Evolutionary conservation across 2,329 filamentous ascomycete species (phyloP).

Genomic region (Cadophora sp.): DNA sequence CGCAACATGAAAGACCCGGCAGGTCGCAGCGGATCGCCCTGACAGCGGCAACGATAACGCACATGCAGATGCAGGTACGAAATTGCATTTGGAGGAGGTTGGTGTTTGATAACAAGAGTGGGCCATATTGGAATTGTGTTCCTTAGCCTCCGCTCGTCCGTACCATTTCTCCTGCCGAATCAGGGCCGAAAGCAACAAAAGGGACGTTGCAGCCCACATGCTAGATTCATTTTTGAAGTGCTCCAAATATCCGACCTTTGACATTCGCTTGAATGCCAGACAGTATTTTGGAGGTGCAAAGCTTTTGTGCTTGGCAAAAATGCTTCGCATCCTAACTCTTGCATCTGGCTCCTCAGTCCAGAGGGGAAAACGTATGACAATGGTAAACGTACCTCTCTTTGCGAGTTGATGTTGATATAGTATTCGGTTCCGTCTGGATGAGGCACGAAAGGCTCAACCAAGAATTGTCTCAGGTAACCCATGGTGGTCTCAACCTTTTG

Average conservation of each 20-base stretch:
- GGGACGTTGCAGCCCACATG: slow-evolving; percentile 36
- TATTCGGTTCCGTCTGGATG: slow-evolving; percentile 96
- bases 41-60: slow-evolving; percentile 28
- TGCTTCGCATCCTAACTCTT: background rate
- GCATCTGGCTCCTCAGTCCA: background rate
- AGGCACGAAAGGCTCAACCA: slow-evolving; percentile 98
- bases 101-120: slow-evolving; percentile 34
- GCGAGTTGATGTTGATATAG: slow-evolving; percentile 99
- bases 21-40: slow-evolving; percentile 17
- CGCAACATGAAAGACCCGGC: slow-evolving; percentile 21
- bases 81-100: slow-evolving; percentile 30
- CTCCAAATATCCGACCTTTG: slow-evolving; percentile 36
- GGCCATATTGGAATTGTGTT: slow-evolving; percentile 32
- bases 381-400: slow-evolving; percentile 85
- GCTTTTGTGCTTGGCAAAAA: slow-evolving; percentile 5
- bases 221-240: background rate
- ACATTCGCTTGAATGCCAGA: slow-evolving; percentile 45
- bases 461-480: slow-evolving; percentile 90
- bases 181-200: slow-evolving; percentile 35
- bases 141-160: slow-evolving; percentile 45
- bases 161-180: slow-evolving; percentile 32
- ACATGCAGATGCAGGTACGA: slow-evolving; percentile 36
- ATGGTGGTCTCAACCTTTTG: slow-evolving; percentile 92
- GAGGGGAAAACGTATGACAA: slow-evolving; percentile 18
- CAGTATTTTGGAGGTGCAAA: background rate